Evolutionary conservation across 1,139 yeast species (phyloP), one percentile per base, ranked within the genome.

Genomic region (Suhomyces maxii): DNA sequence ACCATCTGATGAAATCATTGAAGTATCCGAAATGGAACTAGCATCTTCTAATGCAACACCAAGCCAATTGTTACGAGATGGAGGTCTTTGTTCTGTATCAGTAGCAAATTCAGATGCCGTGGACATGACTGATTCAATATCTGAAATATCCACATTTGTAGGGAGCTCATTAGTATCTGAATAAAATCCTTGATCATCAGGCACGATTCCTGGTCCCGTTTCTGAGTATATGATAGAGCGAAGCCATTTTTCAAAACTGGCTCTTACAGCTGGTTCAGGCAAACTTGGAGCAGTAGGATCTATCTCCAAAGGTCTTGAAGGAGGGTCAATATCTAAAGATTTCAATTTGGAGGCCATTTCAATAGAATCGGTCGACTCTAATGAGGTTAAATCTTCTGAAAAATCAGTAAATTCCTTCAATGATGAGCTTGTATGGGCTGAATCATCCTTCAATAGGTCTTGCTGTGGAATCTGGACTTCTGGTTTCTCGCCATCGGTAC

Each of bases 141-240:
- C 74, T 0, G 72, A 66, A 2, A 59, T 49, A 40, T 70, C 75
- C 26, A 52, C 51, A 3, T 51, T 47, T 9, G 54, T 48, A 11
- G 60, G 51, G 5, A 52, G 46, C 9, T 53, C 64, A 18, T 58
- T 59, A 6, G 63, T 46, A 42, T 67, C 71, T 6, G 63, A 56
- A 46, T 75, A 75, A 40, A 75, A 73, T 1, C 79, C 79, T 54
- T 75, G 79, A 7, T 73, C 77, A 49, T 72, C 66, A 0, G 74
- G 70, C 34, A 44, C 51, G 10, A 57, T 40, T 43, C 44, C 55
- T 30, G 54, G 52, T 47, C 67, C 74, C 1, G 64, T 54, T 7
- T 64, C 69, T 0, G 71, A 64, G 46, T 67, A 67, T 18, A 73
- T 46, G 42, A 73, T 58, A 2, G 70, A 60, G 8, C 55, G 51